phyloP scores from a whole-genome alignment of 176 grass and related monocot genomes.

The Saccharum officinarum region DNA sequence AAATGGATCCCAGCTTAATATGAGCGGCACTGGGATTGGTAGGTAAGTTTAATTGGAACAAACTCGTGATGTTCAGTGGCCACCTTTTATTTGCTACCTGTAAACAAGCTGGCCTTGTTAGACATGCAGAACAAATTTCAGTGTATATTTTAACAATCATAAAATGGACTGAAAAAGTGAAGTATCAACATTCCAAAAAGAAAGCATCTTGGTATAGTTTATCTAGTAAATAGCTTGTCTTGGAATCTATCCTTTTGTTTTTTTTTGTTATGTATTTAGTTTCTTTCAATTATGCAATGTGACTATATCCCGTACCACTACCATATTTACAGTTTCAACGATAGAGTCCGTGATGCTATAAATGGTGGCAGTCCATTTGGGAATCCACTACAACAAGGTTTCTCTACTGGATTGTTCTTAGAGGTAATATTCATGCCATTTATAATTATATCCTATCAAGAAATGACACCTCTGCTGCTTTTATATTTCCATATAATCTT shows the following conservation, averaged over 20 bases:
- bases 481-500: background rate
- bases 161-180: background rate
- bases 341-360: conserved; percentile 92
- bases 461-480: conserved; percentile 7
- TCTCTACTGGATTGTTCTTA: conserved; percentile 81
- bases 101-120: background rate
- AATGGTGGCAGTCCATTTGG: conserved; percentile 87
- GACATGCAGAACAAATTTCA: background rate
- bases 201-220: background rate
- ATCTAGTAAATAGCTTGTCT: background rate
- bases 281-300: background rate
- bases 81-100: background rate
- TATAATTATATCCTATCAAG: background rate
- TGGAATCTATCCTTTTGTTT: background rate
- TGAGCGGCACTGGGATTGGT: conserved; percentile 75
- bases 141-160: background rate
- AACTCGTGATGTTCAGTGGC: background rate
- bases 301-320: background rate
- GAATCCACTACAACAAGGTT: conserved; percentile 88
- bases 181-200: background rate
- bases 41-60: conserved; percentile 53
- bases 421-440: conserved; percentile 49
- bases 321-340: conserved; percentile 79
- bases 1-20: conserved; percentile 94
- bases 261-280: background rate